A percentile compares a stretch with the other conserved stretches of the same genome.
phyloP scores from a whole-genome alignment of 2,329 filamentous ascomycete genomes.

The Ascochyta viciae-villosae region DNA sequence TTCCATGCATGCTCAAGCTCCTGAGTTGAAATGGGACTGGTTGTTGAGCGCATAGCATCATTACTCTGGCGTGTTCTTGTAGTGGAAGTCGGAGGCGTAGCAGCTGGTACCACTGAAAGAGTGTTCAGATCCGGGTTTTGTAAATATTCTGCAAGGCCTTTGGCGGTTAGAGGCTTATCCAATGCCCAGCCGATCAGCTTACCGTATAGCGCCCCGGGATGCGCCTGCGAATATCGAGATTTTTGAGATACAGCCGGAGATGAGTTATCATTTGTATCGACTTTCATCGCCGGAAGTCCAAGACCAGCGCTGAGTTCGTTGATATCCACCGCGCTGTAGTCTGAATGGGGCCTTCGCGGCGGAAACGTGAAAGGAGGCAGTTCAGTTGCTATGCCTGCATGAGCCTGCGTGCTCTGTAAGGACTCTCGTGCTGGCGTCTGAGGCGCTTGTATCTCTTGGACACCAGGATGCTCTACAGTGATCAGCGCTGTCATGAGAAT shows the following conservation, averaged over 20 bases:
- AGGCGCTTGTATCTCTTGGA: background rate
- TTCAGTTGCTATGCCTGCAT: background rate
- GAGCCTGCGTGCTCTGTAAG: background rate
- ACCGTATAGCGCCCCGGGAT: constrained; percentile 18
- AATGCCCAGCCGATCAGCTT: constrained; percentile 32
- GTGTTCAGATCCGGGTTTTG: background rate
- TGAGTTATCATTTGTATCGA: background rate
- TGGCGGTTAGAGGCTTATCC: constrained; percentile 30
- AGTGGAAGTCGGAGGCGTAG: background rate
- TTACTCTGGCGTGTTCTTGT: background rate
- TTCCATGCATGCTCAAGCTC: background rate
- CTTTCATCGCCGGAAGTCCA: constrained; percentile 18
- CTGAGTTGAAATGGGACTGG: background rate
- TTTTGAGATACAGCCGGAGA: constrained; percentile 5
- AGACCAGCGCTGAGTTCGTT: constrained; percentile 27
- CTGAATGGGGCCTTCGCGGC: background rate
- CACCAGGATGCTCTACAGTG: background rate
- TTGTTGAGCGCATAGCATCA: background rate
- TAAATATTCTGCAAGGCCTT: constrained; percentile 26
- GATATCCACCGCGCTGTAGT: constrained; percentile 16
- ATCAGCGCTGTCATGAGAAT: background rate
- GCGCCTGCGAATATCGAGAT: constrained; percentile 4
- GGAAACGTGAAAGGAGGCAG: background rate
- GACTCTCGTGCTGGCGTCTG: background rate
- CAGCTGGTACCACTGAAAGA: background rate